Evolutionary conservation across 768 basidiomycete species (phyloP), one percentile per base, ranked within the genome.

Genomic region (Serendipita sp.): DNA sequence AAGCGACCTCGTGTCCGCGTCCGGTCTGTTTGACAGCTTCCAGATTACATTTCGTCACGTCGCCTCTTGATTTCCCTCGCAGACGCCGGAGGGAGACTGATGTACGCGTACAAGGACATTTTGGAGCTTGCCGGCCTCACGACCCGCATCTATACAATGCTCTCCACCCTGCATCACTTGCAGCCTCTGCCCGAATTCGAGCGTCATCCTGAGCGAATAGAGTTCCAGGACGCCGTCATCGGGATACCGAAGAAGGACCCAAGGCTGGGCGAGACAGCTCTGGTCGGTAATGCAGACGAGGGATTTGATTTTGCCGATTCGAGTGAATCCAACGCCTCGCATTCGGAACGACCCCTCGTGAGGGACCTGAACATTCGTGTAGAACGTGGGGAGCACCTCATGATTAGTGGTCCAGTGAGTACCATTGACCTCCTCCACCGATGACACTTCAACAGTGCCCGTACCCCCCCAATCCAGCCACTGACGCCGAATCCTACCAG

Each of bases 71-170:
- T 97, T 37, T 93, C 93, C 1, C 82, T 98, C n/a, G 93, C 95
- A 1, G 95, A 98, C 70, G 95, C 94, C 0, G 95, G 95, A 15
- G 92, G 93, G 0, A 81, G 95, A 38, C 76, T 97, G 53, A 97
- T 98, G 94, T 94, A 92, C 71, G 92, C 92, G 0, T 92, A 94
- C 72, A 98, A 96, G 72, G 95, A 97, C 70, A 77, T 97, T 3
- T 83, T 96, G 28, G 92, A 95, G 72, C 82, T 97, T n/a, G 92
- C 92, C 3, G 95, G 95, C 8, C 83, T 94, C 65, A 96, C 95
- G 2, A 86, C 86, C 34, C 83, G 95, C 51, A 78, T 98, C 11
- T 96, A 94, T 76, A 85, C 85, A 16, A 82, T 98, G 11, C 76
- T 96, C 28, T 89, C 93, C 4, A 88, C 89, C 1, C 76, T 95